phyloP scores from a whole-genome alignment of 2,329 filamentous ascomycete species.

The Penicillium sp. region DNA sequence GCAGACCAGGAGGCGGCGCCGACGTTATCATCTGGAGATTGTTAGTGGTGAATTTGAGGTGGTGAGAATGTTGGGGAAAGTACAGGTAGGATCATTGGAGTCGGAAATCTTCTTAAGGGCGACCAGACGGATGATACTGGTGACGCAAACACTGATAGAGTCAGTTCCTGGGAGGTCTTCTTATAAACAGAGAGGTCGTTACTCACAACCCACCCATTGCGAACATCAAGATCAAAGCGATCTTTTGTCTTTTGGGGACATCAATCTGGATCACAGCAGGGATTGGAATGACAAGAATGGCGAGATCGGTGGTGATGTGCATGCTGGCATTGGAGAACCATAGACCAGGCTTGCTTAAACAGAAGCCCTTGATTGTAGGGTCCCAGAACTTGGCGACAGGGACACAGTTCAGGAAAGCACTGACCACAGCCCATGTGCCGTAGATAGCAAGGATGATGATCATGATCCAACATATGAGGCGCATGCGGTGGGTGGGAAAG shows the following conservation, averaged over 20 bases:
- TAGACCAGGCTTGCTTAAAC: conserved; percentile 39
- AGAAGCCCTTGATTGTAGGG: conserved; percentile 29
- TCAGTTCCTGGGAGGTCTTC: neutral
- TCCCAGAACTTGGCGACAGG: conserved; percentile 40
- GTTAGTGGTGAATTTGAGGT: conserved; percentile 4
- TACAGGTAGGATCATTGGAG: conserved; percentile 37
- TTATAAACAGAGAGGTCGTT: neutral
- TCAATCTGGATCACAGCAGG: conserved; percentile 42
- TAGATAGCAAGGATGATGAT: conserved; percentile 35
- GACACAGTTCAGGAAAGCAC: conserved; percentile 37
- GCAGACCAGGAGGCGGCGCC: conserved; percentile 38
- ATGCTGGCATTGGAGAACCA: conserved; percentile 47
- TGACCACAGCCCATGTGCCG: conserved; percentile 37
- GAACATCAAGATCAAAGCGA: conserved; percentile 44
- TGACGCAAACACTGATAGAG: conserved; percentile 30
- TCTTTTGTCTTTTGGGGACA: conserved; percentile 43
- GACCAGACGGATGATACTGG: conserved; percentile 34
- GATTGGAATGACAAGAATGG: conserved; percentile 46
- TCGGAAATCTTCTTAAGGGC: conserved; percentile 33
- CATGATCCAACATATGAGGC: conserved; percentile 39
- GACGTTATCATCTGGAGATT: conserved; percentile 32
- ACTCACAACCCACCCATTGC: conserved; percentile 39
- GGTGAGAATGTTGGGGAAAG: neutral
- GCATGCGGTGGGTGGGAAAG: conserved; percentile 38
- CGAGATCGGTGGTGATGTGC: conserved; percentile 46